Evolutionary conservation across 2,329 filamentous ascomycete species (phyloP).

Genomic region (Dactylellina sp.): DNA sequence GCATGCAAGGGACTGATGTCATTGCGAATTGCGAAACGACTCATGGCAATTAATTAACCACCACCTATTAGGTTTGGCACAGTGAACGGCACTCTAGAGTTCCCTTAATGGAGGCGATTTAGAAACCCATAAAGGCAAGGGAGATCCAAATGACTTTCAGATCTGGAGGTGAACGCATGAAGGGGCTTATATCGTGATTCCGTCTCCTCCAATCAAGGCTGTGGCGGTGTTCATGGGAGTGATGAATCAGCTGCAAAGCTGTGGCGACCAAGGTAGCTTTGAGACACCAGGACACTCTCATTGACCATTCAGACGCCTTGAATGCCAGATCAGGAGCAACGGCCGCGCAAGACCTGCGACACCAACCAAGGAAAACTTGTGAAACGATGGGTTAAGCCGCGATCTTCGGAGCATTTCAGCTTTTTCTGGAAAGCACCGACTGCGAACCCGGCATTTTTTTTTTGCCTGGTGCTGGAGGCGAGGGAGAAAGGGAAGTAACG

Average conservation of each 20-base stretch:
- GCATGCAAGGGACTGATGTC: slow-evolving; percentile 47
- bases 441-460: slow-evolving; percentile 23
- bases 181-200: slow-evolving; percentile 9
- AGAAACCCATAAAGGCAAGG: slow-evolving; percentile 27
- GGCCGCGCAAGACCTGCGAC: slow-evolving; percentile 41
- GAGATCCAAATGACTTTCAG: slow-evolving; percentile 3
- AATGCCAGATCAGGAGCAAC: slow-evolving; percentile 11
- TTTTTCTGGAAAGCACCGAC: slow-evolving; percentile 51
- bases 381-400: slow-evolving; percentile 49
- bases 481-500: slow-evolving; percentile 22
- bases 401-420: slow-evolving; percentile 52
- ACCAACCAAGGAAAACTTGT: slow-evolving; percentile 43
- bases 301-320: slow-evolving; percentile 18
- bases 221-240: slow-evolving; percentile 32
- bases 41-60: slow-evolving; percentile 21
- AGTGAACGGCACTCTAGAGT: slow-evolving; percentile 16
- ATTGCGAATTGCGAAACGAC: slow-evolving; percentile 46
- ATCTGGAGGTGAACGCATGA: slow-evolving; percentile 6
- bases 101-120: slow-evolving; percentile 2
- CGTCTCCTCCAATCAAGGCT: slow-evolving; percentile 18
- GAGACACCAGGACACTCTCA: slow-evolving; percentile 14
- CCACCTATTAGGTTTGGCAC: no score
- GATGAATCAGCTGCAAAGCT: slow-evolving; percentile 18
- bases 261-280: slow-evolving; percentile 35
- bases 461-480: slow-evolving; percentile 31